A percentile compares a stretch with the other conserved stretches of the same genome.
Conservation (phyloP, 2,329 filamentous ascomycete genomes). For the Myriosclerotinia duriaeana region DNA sequence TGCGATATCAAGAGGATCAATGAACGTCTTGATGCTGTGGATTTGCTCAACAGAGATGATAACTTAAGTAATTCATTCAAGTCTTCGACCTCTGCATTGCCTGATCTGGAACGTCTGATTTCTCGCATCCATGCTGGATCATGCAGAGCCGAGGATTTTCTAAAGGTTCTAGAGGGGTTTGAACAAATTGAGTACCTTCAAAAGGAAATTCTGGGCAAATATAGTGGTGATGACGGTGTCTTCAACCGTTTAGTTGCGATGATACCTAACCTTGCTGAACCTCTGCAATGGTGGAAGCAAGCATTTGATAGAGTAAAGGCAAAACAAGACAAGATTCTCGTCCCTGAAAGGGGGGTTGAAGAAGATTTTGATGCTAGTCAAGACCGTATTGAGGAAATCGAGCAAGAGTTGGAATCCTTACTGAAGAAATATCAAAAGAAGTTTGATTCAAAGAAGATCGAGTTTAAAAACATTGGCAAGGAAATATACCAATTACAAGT, state of each 20-base stretch:
- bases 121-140: conserved; percentile 89
- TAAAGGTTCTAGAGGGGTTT: conserved; percentile 90
- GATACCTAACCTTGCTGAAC: conserved; percentile 79
- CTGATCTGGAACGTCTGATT: conserved; percentile 89
- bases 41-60: conserved; percentile 82
- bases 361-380: conserved; percentile 88
- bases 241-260: conserved; percentile 78
- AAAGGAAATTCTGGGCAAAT: conserved; percentile 72
- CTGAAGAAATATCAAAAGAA: conserved; percentile 70
- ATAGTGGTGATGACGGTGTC: conserved; percentile 75
- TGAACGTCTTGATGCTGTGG: conserved; percentile 88
- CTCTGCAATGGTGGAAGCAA: conserved; percentile 81
- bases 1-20: conserved; percentile 87
- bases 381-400: conserved; percentile 71
- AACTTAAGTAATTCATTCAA: conserved; percentile 83
- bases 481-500: conserved; percentile 96
- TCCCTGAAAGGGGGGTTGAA: conserved; percentile 84
- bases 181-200: conserved; percentile 92
- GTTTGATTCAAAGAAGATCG: conserved; percentile 68
- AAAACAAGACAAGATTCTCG: conserved; percentile 74
- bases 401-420: conserved; percentile 68
- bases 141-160: conserved; percentile 90
- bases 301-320: conserved; percentile 85
- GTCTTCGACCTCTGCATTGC: conserved; percentile 83
- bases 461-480: conserved; percentile 85